Base-by-base conservation (phyloP, 805 yeast genomes). In the Zygoascus ofunaensis region DNA sequence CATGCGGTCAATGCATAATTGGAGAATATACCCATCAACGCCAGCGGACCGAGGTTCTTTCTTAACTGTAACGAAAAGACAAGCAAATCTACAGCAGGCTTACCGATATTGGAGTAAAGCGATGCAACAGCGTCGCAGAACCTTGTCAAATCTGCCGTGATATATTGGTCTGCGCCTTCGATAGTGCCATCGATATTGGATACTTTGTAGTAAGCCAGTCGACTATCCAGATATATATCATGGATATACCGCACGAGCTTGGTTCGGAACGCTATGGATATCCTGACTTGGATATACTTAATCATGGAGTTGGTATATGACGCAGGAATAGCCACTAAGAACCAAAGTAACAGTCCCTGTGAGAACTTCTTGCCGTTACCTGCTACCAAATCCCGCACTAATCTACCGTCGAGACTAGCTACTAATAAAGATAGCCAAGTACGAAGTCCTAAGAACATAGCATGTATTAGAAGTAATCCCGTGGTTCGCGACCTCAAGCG, bases 251-350 rank as follows among this genome's bases (percentile, higher is more conserved):
- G 75, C 32, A 82, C 77, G 54, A 89, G 69, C 51, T 80, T 80
- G 1, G 92, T 81, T 69, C 97, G 77, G 68, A 89, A 89, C 55
- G 84, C 85, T 43, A 87, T 70, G 10, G 94, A 78, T 47, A 89
- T 66, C 54, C 85, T 73, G 56, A 80, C 76, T 44, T 87, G 84
- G 53, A 89, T 65, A 56, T 75, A 85, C 58, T 82, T 84, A 58
- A 89, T 89, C 46, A 90, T 87, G 39, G 95, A 82, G 62, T 89
- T 89, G 26, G 95, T 83, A 61, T 86, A 89, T 2, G 92, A 80
- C 0, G 96, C 94, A 2, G 97, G 97, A 49, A 89, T 77, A 0
- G 96, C 96, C 58, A 89, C 79, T 48, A 84, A 64, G 47, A 89
- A 76, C 97, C 97, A 89, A 61, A 83, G 82, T 7, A 77, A 73